These are phyloP conservation scores for Xylaria sp. DNA, from an alignment of 2,329 filamentous ascomycete genomes.

Conservation along the genomic window DNA sequence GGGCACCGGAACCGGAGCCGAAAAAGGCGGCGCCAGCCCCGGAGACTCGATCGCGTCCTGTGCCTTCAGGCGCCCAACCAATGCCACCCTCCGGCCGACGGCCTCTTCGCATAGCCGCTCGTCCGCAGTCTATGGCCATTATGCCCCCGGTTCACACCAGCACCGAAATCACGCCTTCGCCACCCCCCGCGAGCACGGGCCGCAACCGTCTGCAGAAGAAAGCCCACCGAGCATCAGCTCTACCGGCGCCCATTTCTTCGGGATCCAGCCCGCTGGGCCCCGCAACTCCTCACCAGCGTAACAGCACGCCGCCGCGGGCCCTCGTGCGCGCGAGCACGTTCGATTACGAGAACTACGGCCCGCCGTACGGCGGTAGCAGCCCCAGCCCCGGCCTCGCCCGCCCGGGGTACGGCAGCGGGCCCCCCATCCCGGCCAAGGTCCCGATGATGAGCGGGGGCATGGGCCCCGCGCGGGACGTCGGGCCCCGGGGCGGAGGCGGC, in stretches of 20 bases:
- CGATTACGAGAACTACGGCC: slow-evolving; percentile 58
- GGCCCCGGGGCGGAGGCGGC: slow-evolving; percentile 22
- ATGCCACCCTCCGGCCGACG: slow-evolving; percentile 55
- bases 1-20: slow-evolving; percentile 75
- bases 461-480: slow-evolving; percentile 25
- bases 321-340: slow-evolving; percentile 53
- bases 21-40: slow-evolving; percentile 45
- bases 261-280: slow-evolving; percentile 55
- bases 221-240: slow-evolving; percentile 48
- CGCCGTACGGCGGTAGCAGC: slow-evolving; percentile 36
- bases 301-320: slow-evolving; percentile 49
- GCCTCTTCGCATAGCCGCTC: slow-evolving; percentile 52
- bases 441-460: slow-evolving; percentile 53
- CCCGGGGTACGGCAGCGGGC: slow-evolving; percentile 44
- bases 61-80: slow-evolving; percentile 56
- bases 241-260: slow-evolving; percentile 43
- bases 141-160: slow-evolving; percentile 34
- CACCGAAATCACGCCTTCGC: slow-evolving; percentile 38
- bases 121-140: slow-evolving; percentile 52
- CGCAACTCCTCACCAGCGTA: slow-evolving; percentile 55
- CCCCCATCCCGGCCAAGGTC: slow-evolving; percentile 72
- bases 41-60: slow-evolving; percentile 45
- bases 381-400: slow-evolving; percentile 31
- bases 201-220: slow-evolving; percentile 70
- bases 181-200: slow-evolving; percentile 43